phyloP scores from a whole-genome alignment of 176 grass and related monocot species.

The Lolium perenne region DNA sequence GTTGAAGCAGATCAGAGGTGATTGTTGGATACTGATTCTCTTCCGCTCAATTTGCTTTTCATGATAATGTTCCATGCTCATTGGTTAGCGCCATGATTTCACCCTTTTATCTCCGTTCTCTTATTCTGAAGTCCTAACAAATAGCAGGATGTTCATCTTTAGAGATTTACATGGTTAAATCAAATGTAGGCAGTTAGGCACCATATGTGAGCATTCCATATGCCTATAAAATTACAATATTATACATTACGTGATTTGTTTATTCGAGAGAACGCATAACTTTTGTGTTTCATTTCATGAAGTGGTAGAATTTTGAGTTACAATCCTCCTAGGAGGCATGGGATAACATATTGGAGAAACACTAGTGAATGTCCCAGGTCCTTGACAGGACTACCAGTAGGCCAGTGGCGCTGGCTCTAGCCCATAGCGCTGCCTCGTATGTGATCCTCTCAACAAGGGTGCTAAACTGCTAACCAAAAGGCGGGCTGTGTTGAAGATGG shows the following conservation, averaged over 20 bases:
- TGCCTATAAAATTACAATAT: neutral
- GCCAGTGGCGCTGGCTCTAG: too few species aligned
- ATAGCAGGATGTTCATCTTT: neutral
- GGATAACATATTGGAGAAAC: too few species aligned
- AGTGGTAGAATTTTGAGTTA: too few species aligned
- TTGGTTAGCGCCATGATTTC: constrained; percentile 14
- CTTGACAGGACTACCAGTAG: too few species aligned
- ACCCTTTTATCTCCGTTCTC: constrained; percentile 8
- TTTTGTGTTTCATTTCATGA: too few species aligned
- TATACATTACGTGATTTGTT: constrained; percentile 13
- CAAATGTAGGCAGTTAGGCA: neutral
- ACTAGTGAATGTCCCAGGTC: too few species aligned
- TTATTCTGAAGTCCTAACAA: constrained; percentile 14
- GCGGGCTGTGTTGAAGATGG: too few species aligned
- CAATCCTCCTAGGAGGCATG: too few species aligned
- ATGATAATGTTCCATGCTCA: constrained; percentile 22
- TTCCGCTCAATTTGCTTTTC: constrained; percentile 27
- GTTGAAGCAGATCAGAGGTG: constrained; percentile 74
- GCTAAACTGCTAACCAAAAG: too few species aligned
- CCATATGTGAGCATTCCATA: neutral
- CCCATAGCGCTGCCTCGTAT: too few species aligned
- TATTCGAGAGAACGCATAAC: too few species aligned
- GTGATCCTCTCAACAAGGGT: too few species aligned
- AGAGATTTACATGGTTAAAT: neutral
- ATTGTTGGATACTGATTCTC: constrained; percentile 36